Conservation (phyloP, 345 rosid species). For the Bretschneidera sinensis region DNA sequence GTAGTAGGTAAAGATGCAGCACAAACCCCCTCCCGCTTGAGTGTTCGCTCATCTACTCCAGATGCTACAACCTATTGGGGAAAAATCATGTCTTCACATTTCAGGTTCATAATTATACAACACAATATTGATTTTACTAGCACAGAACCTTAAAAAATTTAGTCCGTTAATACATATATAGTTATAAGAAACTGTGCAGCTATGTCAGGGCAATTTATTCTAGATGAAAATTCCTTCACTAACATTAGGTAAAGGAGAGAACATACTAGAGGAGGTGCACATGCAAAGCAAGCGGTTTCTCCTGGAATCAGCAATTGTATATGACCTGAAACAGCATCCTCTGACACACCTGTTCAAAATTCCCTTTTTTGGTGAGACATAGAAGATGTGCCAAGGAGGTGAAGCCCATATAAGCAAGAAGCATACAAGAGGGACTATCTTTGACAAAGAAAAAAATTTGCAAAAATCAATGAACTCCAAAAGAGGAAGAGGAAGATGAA, state of each 20-base stretch:
- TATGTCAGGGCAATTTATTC: neutral
- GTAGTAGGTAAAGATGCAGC: slow-evolving; percentile 96
- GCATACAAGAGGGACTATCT: slow-evolving; percentile 2
- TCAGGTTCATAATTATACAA: slow-evolving; percentile 6
- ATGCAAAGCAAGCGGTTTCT: slow-evolving; percentile 98
- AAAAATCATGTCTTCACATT: slow-evolving; percentile 1
- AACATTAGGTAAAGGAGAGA: neutral
- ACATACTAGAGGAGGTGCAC: slow-evolving; percentile 94
- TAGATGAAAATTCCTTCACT: slow-evolving; percentile 1
- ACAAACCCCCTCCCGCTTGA: slow-evolving; percentile 94
- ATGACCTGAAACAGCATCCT: slow-evolving; percentile 98
- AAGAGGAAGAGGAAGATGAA: neutral
- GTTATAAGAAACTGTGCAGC: neutral
- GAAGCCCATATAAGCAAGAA: neutral
- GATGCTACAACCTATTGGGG: slow-evolving; percentile 79
- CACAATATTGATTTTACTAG: too few species aligned
- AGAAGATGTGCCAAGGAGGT: neutral
- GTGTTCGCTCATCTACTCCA: slow-evolving; percentile 94
- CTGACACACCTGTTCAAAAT: slow-evolving; percentile 76
- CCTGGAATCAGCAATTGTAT: slow-evolving; percentile 93
- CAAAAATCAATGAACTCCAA: neutral
- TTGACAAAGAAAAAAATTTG: neutral
- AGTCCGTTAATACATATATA: neutral
- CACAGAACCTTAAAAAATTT: too few species aligned
- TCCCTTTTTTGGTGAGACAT: slow-evolving; percentile 1